Percentiles rank a stretch among this genome's conserved stretches.
Conservation (phyloP, 352 stramenopile genomes). For the Phytophthora aleatoria region DNA sequence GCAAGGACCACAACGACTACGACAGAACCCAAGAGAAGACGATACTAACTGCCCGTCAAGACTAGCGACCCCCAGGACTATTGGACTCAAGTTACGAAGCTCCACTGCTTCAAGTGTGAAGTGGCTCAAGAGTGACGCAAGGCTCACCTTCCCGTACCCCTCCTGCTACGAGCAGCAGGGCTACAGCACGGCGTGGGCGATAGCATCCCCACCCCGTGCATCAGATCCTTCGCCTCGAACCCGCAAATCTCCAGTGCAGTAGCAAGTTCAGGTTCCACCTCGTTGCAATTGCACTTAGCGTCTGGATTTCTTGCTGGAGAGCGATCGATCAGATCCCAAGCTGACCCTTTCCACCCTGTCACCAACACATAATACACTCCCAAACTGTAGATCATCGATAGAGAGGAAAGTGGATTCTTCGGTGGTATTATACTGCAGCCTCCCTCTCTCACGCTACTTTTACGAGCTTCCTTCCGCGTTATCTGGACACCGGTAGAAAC, state of each 20-base stretch:
- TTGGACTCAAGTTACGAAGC: constrained; percentile 3
- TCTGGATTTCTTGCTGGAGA: constrained; percentile 1
- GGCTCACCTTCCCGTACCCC: constrained; percentile 25
- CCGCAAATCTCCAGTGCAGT: background rate
- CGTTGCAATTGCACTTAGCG: background rate
- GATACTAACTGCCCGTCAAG: constrained; percentile 1
- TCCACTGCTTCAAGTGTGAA: background rate
- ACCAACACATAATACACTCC: background rate
- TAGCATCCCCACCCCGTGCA: constrained; percentile 14
- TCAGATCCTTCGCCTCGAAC: constrained; percentile 3
- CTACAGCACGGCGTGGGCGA: constrained; percentile 18
- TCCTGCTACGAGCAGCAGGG: constrained; percentile 9
- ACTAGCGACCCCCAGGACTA: background rate
- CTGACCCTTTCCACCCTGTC: constrained; percentile 19
- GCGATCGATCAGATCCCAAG: constrained; percentile 1
- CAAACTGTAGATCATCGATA: too few relatives aligned
- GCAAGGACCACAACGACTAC: constrained; percentile 1
- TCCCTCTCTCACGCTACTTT: too few relatives aligned
- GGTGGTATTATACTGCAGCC: too few relatives aligned
- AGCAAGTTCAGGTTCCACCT: background rate
- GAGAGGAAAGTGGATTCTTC: too few relatives aligned
- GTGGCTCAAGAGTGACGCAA: constrained; percentile 9
- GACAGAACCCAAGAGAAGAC: constrained; percentile 18
- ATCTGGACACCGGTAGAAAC: too few relatives aligned
- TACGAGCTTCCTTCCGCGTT: too few relatives aligned